A percentile compares a stretch with the other conserved stretches of the same genome.
phyloP scores from a whole-genome alignment of 225 moss, liverwort and hornwort species.

The Pseudoscleropodium purum region DNA sequence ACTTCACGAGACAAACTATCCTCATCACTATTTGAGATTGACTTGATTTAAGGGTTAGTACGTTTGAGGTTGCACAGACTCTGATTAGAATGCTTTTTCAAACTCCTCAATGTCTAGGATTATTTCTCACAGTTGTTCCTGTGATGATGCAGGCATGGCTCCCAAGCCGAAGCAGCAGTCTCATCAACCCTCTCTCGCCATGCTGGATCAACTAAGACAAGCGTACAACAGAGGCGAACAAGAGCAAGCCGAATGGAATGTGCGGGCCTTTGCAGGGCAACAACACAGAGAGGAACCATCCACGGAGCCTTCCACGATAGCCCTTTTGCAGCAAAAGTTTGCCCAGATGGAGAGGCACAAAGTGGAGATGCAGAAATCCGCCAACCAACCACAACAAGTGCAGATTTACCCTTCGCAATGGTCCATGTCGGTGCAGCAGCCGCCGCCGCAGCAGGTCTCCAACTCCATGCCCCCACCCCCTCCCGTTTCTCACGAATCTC shows the following conservation, averaged over 20 bases:
- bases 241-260: conserved; percentile 12
- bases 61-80: background rate
- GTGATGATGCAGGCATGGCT: conserved; percentile 27
- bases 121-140: background rate
- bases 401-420: conserved; percentile 48
- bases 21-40: background rate
- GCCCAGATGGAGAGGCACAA: conserved; percentile 59
- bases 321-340: conserved; percentile 60
- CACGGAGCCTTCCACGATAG: conserved; percentile 34
- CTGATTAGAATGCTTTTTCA: background rate
- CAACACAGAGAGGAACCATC: conserved; percentile 14
- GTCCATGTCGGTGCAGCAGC: conserved; percentile 43
- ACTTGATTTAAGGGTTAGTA: background rate
- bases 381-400: conserved; percentile 24
- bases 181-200: conserved; percentile 18
- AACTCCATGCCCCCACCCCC: conserved; percentile 17
- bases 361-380: conserved; percentile 44
- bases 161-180: conserved; percentile 26
- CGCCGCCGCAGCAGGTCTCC: background rate
- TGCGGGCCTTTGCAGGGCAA: background rate
- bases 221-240: conserved; percentile 23
- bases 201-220: conserved; percentile 49
- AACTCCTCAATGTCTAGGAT: background rate
- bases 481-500: conserved; percentile 8
- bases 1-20: background rate